Percentiles rank a stretch among this genome's conserved stretches.
These are phyloP conservation scores for Globisporangium recalcitrans DNA, from an alignment of 352 stramenopile species.

Conservation along the genomic window DNA sequence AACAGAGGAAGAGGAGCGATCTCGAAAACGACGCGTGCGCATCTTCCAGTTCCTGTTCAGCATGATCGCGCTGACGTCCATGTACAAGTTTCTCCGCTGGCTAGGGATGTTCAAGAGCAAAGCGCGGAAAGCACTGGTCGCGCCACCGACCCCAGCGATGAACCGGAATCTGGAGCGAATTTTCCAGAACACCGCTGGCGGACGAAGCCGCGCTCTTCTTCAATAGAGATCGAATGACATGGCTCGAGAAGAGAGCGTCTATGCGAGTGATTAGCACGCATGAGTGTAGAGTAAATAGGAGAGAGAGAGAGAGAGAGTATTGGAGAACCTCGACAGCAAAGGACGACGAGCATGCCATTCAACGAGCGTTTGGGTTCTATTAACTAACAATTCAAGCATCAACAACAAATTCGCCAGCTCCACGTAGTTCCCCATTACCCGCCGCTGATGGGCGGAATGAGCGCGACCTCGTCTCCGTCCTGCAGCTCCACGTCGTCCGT, in stretches of 20 bases:
- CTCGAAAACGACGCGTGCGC: slow-evolving; percentile 58
- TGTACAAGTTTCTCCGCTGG: slow-evolving; percentile 65
- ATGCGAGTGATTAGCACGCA: slow-evolving; percentile 1
- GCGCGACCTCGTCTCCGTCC: slow-evolving; percentile 72
- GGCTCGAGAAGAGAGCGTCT: not conserved
- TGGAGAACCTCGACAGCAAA: not conserved
- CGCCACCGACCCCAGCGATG: slow-evolving; percentile 24
- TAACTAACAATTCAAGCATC: slow-evolving; percentile 12
- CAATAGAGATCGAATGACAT: slow-evolving; percentile 8
- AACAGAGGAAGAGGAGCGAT: slow-evolving; percentile 72
- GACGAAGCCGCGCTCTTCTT: slow-evolving; percentile 12
- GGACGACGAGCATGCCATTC: not conserved
- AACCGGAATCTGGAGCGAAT: slow-evolving; percentile 56
- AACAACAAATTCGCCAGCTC: not conserved
- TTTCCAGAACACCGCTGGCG: slow-evolving; percentile 54
- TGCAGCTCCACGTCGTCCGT: slow-evolving; percentile 37
- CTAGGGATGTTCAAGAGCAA: slow-evolving; percentile 39
- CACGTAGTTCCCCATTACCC: slow-evolving; percentile 20
- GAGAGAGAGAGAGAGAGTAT: not conserved
- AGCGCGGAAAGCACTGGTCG: slow-evolving; percentile 27
- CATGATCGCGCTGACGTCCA: slow-evolving; percentile 38
- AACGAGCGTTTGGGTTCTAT: not conserved
- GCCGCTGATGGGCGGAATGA: slow-evolving; percentile 80
- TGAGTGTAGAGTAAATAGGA: slow-evolving; percentile 8
- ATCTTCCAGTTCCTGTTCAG: slow-evolving; percentile 79